phyloP scores from a whole-genome alignment of 352 stramenopile genomes.

The Phytophthora fragariae region DNA sequence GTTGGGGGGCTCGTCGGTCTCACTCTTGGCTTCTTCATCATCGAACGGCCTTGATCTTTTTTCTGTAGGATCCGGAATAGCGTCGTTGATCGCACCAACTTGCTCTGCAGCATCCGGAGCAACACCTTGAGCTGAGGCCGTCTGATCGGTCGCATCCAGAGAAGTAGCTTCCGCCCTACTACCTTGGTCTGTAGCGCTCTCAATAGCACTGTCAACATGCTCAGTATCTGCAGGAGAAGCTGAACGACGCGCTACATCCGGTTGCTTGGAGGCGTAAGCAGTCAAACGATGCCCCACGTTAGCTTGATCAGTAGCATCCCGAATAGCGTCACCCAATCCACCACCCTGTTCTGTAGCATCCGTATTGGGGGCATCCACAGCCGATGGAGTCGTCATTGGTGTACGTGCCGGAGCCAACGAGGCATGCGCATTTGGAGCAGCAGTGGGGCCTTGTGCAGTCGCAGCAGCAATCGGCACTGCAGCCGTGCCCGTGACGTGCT shows the following conservation, averaged over 20 bases:
- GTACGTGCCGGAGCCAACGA: too few species aligned
- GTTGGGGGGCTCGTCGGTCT: conserved; percentile 14
- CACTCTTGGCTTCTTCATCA: conserved; percentile 16
- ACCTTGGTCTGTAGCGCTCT: too few species aligned
- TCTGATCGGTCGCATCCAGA: background rate
- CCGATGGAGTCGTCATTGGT: background rate
- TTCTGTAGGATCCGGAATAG: too few species aligned
- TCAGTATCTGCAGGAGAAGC: background rate
- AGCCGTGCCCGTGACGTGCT: too few species aligned
- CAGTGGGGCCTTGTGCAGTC: too few species aligned
- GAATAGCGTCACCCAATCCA: background rate
- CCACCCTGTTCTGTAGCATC: background rate
- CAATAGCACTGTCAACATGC: too few species aligned
- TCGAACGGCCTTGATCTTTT: too few species aligned
- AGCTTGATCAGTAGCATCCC: background rate
- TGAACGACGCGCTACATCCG: background rate
- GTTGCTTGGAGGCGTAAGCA: background rate
- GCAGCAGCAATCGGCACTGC: too few species aligned
- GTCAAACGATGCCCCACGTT: too few species aligned
- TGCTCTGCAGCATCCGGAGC: background rate
- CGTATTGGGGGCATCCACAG: background rate
- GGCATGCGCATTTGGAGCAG: too few species aligned
- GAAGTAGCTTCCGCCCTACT: too few species aligned
- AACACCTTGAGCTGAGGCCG: background rate
- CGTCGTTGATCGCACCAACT: background rate